Base-by-base conservation (phyloP, 169 alveolate genomes). In the Babesia ovis region DNA sequence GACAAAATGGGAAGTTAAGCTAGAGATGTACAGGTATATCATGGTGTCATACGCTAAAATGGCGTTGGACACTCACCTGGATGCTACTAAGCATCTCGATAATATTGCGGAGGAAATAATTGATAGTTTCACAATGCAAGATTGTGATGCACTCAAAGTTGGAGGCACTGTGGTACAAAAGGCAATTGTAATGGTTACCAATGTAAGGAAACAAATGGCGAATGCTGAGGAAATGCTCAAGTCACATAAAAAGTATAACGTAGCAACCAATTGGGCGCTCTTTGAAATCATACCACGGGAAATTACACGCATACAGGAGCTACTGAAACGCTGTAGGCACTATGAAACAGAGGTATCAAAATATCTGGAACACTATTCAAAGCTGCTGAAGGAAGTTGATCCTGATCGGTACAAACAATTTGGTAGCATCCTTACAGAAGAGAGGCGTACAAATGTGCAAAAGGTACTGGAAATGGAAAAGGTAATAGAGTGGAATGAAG, bases 251-350 rank as follows among this genome's bases (percentile, higher is more conserved):
- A 50, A 32, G 54, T 20, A 29, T 31, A 46, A 3, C 29, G 12
- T 45, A 12, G 42, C 37, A 0, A 64, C 34, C 5, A 62, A 62
- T 32, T 79, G 87, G 87, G 43, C 72, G 27, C n/a, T 79, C 50
- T 59, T 79, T 20, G 83, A 79, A 51, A 25, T 79, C 48, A 54
- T 71, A 0, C 87, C 87, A 11, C 56, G 25, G 59, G 83, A 71
- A 41, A 32, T 79, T 4, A 55, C 31, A 0, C 18, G 72, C 46
- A 45, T 79, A 3, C 27, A 42, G 5, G 16, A 4, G 22, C 50
- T 79, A 29, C 53, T 79, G n/a, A 45, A 50, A 34, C 45, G 39
- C 27, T 69, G 57, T n/a, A 57, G 54, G 53, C 27, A 46, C 16
- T 79, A 69, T 35, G 87, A 79, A 39, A 8, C 16, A 0, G 58